phyloP scores from a whole-genome alignment of 306 rosid genomes.

The Hippophae tibetana region DNA sequence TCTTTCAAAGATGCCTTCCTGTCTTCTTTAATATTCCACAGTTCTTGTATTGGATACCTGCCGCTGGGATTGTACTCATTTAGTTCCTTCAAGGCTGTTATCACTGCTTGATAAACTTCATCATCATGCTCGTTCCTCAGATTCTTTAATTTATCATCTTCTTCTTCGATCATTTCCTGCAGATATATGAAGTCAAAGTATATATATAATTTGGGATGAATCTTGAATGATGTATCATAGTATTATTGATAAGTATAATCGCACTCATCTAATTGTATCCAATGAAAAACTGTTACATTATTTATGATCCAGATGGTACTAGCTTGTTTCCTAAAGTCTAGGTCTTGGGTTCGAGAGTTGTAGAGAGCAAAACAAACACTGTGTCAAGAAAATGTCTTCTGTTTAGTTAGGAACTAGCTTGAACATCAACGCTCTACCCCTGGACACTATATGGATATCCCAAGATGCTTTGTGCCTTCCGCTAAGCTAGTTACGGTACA shows the following conservation, averaged over 20 bases:
- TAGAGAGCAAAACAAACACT: too few species aligned
- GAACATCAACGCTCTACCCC: too few species aligned
- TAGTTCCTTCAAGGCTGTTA: constrained; percentile 47
- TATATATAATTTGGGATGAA: too few species aligned
- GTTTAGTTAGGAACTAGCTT: too few species aligned
- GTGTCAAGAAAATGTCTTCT: too few species aligned
- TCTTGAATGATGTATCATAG: too few species aligned
- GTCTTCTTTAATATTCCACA: constrained; percentile 57
- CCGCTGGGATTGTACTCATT: constrained; percentile 82
- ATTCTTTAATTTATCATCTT: constrained; percentile 46
- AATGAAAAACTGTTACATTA: not conserved
- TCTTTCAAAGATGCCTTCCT: constrained; percentile 56
- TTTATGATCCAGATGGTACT: too few species aligned
- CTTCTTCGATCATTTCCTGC: constrained; percentile 53
- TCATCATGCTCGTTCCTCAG: constrained; percentile 51
- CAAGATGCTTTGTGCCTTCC: too few species aligned
- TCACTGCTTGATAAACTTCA: constrained; percentile 42
- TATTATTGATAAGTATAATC: not conserved
- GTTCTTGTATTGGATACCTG: constrained; percentile 43
- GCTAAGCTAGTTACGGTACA: too few species aligned
- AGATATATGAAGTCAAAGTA: not conserved
- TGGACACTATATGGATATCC: too few species aligned
- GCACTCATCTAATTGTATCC: not conserved
- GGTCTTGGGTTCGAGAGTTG: too few species aligned
- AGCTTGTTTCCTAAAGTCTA: too few species aligned